These are phyloP conservation scores for Juncus effusus DNA, from an alignment of 176 grass and related monocot species.

Conservation along the genomic window DNA sequence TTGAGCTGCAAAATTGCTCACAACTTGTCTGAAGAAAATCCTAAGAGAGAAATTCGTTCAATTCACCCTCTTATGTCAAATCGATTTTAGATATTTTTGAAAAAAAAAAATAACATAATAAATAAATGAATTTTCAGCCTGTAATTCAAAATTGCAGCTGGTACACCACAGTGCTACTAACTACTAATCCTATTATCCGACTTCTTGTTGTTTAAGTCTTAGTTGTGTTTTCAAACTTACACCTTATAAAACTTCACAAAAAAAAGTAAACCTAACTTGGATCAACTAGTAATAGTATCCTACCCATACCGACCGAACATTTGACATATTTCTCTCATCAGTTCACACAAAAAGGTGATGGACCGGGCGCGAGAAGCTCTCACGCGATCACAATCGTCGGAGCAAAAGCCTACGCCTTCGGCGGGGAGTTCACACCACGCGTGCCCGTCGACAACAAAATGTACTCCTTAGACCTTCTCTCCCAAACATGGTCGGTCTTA, in stretches of 20 bases:
- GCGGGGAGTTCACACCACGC: slow-evolving; percentile 84
- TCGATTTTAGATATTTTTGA: too few species aligned
- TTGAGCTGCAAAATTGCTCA: background rate
- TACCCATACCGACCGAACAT: background rate
- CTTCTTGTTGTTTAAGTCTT: too few species aligned
- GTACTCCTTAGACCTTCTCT: slow-evolving; percentile 59
- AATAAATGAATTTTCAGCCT: too few species aligned
- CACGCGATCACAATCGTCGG: slow-evolving; percentile 66
- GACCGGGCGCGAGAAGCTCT: slow-evolving; percentile 72
- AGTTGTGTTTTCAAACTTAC: background rate
- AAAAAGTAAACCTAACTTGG: background rate
- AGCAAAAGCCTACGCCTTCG: slow-evolving; percentile 63
- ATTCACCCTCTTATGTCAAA: too few species aligned
- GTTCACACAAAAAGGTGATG: slow-evolving; percentile 58
- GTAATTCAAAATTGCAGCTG: too few species aligned
- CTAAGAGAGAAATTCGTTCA: too few species aligned
- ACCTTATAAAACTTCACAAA: background rate
- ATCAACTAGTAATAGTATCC: background rate
- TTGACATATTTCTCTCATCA: slow-evolving; percentile 17
- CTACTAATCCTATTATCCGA: too few species aligned
- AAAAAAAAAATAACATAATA: too few species aligned
- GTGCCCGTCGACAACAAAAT: slow-evolving; percentile 79
- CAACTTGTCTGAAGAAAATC: background rate
- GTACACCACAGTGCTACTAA: too few species aligned
- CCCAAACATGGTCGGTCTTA: slow-evolving; percentile 53